phyloP scores from a whole-genome alignment of 805 yeast species.

The Cyberlindnera bimundalis region DNA sequence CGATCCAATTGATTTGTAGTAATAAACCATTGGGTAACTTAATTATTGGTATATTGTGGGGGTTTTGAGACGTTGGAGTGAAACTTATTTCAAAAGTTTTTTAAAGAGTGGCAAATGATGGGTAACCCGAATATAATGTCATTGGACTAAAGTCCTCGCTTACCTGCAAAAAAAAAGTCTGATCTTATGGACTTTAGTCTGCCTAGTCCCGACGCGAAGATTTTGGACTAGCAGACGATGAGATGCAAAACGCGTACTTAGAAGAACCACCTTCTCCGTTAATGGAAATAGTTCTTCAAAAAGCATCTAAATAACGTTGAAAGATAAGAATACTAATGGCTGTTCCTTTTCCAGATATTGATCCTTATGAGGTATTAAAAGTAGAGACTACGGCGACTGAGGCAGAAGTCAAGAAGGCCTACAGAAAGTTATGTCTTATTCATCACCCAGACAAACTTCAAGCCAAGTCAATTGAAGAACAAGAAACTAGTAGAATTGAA shows the following conservation, averaged over 20 bases:
- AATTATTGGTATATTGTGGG: neutral
- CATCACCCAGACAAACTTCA: constrained; percentile 72
- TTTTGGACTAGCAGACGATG: too few species aligned
- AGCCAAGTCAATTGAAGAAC: constrained; percentile 32
- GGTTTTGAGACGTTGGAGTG: too few species aligned
- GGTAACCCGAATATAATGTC: too few species aligned
- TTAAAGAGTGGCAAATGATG: constrained; percentile 1
- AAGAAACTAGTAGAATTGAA: constrained; percentile 31
- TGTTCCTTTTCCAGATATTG: constrained; percentile 48
- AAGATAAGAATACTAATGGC: too few species aligned
- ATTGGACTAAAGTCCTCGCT: too few species aligned
- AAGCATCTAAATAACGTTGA: too few species aligned
- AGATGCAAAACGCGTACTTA: constrained; percentile 1
- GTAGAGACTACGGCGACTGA: constrained; percentile 41
- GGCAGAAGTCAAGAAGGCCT: constrained; percentile 60
- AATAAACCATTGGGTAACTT: constrained; percentile 40
- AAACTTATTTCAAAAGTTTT: too few species aligned
- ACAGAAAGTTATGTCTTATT: constrained; percentile 57
- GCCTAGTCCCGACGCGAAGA: too few species aligned
- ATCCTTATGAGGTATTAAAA: constrained; percentile 58
- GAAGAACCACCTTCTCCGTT: too few species aligned
- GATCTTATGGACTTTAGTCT: too few species aligned
- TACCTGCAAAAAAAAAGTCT: too few species aligned
- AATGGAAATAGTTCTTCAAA: too few species aligned
- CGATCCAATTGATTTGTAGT: constrained; percentile 36